These are phyloP conservation scores for Viola odorata DNA, from an alignment of 345 rosid species.

Conservation along the genomic window DNA sequence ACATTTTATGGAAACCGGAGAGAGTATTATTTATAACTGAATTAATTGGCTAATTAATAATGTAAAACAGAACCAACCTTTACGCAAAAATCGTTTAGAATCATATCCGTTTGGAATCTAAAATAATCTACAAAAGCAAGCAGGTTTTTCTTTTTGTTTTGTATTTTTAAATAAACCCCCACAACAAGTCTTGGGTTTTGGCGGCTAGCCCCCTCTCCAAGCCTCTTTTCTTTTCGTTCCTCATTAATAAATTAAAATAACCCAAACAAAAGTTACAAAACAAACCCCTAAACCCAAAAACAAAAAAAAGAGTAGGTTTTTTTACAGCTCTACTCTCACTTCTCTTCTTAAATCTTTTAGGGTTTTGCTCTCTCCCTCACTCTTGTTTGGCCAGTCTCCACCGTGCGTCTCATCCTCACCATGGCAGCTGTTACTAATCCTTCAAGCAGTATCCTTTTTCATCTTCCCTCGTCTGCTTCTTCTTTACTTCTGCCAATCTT, in stretches of 20 bases:
- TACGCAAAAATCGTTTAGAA: too few species aligned
- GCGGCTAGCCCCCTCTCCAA: slow-evolving; percentile 40
- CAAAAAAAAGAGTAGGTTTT: too few species aligned
- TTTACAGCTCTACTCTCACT: too few species aligned
- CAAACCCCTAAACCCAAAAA: neutral
- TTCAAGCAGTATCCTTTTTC: slow-evolving; percentile 52
- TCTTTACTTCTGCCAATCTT: slow-evolving; percentile 9
- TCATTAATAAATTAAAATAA: neutral
- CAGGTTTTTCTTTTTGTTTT: neutral
- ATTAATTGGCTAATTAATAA: too few species aligned
- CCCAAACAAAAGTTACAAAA: neutral
- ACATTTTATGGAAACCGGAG: too few species aligned
- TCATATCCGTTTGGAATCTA: too few species aligned
- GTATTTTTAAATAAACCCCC: slow-evolving; percentile 9
- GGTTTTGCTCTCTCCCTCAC: slow-evolving; percentile 23
- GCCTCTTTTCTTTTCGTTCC: slow-evolving; percentile 9
- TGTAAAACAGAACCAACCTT: too few species aligned
- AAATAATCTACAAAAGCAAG: too few species aligned
- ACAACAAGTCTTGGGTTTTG: slow-evolving; percentile 28
- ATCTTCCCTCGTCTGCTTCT: slow-evolving; percentile 40
- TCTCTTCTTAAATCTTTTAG: slow-evolving; percentile 15
- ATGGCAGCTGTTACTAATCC: slow-evolving; percentile 46
- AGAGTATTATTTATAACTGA: too few species aligned
- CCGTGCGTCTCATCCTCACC: slow-evolving; percentile 4
- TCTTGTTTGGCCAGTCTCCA: neutral